Base-by-base conservation (phyloP, 176 grass and related monocot genomes). In the Thinopyrum elongatum region DNA sequence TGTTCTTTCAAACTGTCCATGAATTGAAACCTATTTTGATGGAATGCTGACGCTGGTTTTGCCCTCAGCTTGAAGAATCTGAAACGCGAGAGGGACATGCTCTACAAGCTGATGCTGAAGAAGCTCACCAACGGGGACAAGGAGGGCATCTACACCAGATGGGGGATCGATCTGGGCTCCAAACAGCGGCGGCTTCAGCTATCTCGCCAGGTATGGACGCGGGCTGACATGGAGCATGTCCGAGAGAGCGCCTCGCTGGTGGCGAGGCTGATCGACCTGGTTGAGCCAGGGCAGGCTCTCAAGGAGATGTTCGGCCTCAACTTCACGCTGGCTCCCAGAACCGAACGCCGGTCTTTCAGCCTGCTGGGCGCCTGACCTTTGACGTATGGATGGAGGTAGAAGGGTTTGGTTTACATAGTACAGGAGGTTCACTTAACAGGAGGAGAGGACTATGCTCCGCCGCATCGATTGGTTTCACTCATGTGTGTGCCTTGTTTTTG, bases 271-370 rank as follows among this genome's bases (percentile, higher is more conserved):
- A 91, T 96, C 1, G 94, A 95, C 8, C 73, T 95, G 28, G 51
- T 58, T 16, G 91, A 91, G 72, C 90, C 90, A 1, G 90, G 73
- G 23, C 88, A 88, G 25, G 84, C 86, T 19, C 85, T 92, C 21
- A 95, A 96, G 89, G 93, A 96, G 75, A 96, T 98, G 97, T 92
- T 98, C 59, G 94, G 92, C 73, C 87, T 98, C 42, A 91, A 93
- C 63, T 94, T 98, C 74, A 82, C 83, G 19, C 80, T 94, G 33
- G 91, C 81, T 26, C 88, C 70, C 21, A 81, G 51, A 10, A 31
- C 49, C 38, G 89, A 89, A 16, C 86, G 88, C 26, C 79, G 90
- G 78, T 91, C 90, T 17, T 95, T 91, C 29, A 69, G 88, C 67
- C 83, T 91, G 61, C 70, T 84, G 51, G 84, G 73, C 10, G 80